Evolutionary conservation across 1,284 basidiomycete species (phyloP).

Genomic region (Ceratobasidium sp.): DNA sequence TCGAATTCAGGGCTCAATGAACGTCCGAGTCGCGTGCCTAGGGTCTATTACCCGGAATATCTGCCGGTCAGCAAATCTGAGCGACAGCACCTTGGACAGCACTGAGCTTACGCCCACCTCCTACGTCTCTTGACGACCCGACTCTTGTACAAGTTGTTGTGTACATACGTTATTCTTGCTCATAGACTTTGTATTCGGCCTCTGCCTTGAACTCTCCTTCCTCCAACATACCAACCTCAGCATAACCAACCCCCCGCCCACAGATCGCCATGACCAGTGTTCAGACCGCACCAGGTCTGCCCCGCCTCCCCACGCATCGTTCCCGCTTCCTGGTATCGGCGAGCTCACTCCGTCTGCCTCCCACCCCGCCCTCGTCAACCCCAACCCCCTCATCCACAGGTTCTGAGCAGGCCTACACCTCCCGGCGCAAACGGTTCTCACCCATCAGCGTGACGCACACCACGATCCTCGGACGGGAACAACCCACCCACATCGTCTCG

Average conservation of each 20-base stretch:
- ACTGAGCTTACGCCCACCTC: too few species aligned
- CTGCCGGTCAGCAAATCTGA: neutral
- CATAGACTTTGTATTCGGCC: too few species aligned
- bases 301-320: slow-evolving; percentile 12
- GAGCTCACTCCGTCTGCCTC: slow-evolving; percentile 10
- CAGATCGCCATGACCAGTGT: slow-evolving; percentile 16
- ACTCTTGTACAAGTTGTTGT: neutral
- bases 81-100: neutral
- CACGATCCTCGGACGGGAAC: slow-evolving; percentile 9
- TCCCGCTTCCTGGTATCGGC: slow-evolving; percentile 31
- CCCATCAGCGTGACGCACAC: slow-evolving; percentile 34
- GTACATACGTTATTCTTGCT: neutral
- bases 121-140: too few species aligned
- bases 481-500: slow-evolving; percentile 18
- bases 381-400: neutral
- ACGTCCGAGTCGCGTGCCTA: neutral
- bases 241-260: slow-evolving; percentile 28
- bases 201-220: neutral
- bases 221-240: neutral
- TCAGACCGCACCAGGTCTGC: slow-evolving; percentile 24
- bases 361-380: neutral
- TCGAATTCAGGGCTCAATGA: slow-evolving; percentile 5
- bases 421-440: slow-evolving; percentile 32
- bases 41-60: neutral
- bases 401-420: neutral